These are phyloP conservation scores for Crithidia acanthocephali DNA, from an alignment of 208 protist genomes.

Conservation along the genomic window DNA sequence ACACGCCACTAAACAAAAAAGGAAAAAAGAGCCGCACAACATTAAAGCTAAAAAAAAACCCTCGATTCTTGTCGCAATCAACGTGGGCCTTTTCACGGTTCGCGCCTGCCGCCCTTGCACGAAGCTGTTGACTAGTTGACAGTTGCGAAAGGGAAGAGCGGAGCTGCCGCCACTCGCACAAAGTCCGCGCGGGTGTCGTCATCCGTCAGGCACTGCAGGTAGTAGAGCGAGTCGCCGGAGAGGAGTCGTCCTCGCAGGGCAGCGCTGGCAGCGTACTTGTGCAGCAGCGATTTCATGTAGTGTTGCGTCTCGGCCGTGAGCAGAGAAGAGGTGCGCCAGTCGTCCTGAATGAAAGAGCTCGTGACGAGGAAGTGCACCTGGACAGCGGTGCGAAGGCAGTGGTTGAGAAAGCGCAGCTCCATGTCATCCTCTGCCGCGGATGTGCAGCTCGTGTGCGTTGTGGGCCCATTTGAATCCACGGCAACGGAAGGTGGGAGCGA, in stretches of 20 bases:
- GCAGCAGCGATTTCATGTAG: slow-evolving; percentile 58
- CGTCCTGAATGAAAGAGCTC: slow-evolving; percentile 38
- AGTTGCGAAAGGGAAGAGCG: slow-evolving; percentile 46
- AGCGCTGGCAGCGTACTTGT: slow-evolving; percentile 50
- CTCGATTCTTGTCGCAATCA: no score
- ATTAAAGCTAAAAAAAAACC: no score
- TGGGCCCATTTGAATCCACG: no score
- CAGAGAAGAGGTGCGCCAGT: slow-evolving; percentile 37
- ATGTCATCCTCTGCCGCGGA: slow-evolving; percentile 1
- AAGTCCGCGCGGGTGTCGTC: slow-evolving; percentile 57
- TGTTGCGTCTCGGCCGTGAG: slow-evolving; percentile 51
- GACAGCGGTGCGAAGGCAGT: slow-evolving; percentile 52
- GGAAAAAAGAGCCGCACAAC: no score
- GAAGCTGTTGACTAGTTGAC: no score
- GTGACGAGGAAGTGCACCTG: slow-evolving; percentile 69
- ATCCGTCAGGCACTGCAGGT: slow-evolving; percentile 77
- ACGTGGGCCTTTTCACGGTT: no score
- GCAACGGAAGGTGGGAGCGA: no score
- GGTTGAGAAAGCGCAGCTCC: slow-evolving; percentile 66
- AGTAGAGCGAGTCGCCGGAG: slow-evolving; percentile 53
- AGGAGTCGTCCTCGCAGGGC: slow-evolving; percentile 45
- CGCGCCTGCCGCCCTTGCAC: no score
- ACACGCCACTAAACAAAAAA: no score
- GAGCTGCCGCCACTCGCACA: slow-evolving; percentile 58
- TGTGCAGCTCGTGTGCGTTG: no score